phyloP scores from a whole-genome alignment of 139 green algal species.

The Tetradesmus obliquus region DNA sequence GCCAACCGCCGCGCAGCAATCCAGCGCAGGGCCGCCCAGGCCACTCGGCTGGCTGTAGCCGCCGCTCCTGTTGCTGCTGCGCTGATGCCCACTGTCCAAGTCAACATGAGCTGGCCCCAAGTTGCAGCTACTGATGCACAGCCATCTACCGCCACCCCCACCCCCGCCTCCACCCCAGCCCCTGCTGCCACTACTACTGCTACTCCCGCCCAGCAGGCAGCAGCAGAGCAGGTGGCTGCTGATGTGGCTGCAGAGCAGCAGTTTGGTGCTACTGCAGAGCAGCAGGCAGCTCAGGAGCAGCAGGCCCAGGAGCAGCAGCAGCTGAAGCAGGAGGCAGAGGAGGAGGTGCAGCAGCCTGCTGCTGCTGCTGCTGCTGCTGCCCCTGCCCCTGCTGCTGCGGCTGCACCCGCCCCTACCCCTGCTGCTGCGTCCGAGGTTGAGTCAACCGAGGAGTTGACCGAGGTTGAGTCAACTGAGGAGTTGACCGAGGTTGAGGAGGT shows the following conservation, averaged over 20 bases:
- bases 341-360: not conserved
- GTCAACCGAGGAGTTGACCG: not conserved
- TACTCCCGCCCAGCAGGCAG: not conserved
- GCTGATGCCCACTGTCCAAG: not conserved
- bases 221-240: not conserved
- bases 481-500: not conserved
- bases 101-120: not conserved
- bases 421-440: not conserved
- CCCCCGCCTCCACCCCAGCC: not conserved
- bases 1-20: not conserved
- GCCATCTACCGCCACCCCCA: not conserved
- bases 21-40: not conserved
- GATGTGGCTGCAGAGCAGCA: not conserved
- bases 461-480: not conserved
- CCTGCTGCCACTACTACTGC: not conserved
- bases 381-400: not conserved
- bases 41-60: not conserved
- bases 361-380: not conserved
- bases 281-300: not conserved
- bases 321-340: too few species aligned
- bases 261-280: too few species aligned
- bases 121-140: constrained; percentile 5
- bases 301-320: too few species aligned
- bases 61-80: not conserved
- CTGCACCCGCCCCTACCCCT: not conserved